Evolutionary conservation across 306 rosid species (phyloP).

Genomic region (Citrullus mucosospermus): DNA sequence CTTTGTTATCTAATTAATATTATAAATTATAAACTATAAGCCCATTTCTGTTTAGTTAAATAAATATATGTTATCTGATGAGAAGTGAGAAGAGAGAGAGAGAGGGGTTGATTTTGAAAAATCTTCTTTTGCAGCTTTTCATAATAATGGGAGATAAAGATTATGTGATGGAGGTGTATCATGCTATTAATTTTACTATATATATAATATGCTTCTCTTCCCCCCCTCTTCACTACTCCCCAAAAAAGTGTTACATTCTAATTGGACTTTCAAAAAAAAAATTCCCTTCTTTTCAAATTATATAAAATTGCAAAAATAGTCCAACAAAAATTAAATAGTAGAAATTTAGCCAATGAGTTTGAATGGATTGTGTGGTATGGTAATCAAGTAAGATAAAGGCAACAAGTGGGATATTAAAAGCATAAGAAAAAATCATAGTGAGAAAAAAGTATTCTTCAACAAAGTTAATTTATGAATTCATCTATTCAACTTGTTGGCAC

Average conservation of each 20-base stretch:
- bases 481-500: too few species aligned
- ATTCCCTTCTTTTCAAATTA: background rate
- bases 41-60: background rate
- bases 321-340: too few species aligned
- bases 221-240: slow-evolving; percentile 1
- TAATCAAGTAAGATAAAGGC: background rate
- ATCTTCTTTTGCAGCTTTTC: slow-evolving; percentile 11
- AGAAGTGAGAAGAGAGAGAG: background rate
- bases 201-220: background rate
- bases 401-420: background rate
- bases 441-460: too few species aligned
- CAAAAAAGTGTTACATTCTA: background rate
- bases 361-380: background rate
- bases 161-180: background rate
- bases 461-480: too few species aligned
- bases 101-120: background rate
- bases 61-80: background rate
- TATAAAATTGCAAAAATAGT: background rate
- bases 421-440: too few species aligned
- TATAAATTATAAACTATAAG: background rate
- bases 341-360: background rate
- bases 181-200: slow-evolving; percentile 4
- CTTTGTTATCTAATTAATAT: slow-evolving; percentile 1
- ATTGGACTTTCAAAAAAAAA: background rate
- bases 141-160: slow-evolving; percentile 10